phyloP scores from a whole-genome alignment of 2,329 filamentous ascomycete species.

The Pseudogymnoascus sp. region DNA sequence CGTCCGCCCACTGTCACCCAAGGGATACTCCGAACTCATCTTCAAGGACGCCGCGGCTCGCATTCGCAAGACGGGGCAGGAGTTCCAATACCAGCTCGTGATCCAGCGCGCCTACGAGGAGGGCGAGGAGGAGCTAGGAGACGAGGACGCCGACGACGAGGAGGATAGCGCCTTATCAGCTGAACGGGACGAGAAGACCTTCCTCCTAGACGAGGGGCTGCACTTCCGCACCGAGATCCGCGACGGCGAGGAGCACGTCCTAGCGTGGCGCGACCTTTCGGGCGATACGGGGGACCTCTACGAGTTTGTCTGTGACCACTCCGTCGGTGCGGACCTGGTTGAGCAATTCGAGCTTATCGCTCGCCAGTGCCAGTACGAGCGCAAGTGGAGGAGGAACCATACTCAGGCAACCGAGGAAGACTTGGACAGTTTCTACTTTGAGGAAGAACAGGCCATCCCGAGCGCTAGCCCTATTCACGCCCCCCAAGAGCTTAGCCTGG shows the following conservation, averaged over 20 bases:
- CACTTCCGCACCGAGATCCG: slow-evolving; percentile 79
- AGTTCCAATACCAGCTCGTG: slow-evolving; percentile 95
- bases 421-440: slow-evolving; percentile 73
- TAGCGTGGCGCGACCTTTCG: slow-evolving; percentile 92
- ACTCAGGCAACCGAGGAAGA: slow-evolving; percentile 75
- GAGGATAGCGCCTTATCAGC: slow-evolving; percentile 63
- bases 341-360: slow-evolving; percentile 74
- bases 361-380: slow-evolving; percentile 93
- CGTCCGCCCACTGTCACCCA: slow-evolving; percentile 87
- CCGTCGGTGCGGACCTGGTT: slow-evolving; percentile 60
- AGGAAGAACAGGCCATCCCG: slow-evolving; percentile 54
- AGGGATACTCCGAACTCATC: slow-evolving; percentile 97
- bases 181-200: slow-evolving; percentile 95
- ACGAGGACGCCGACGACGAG: slow-evolving; percentile 82
- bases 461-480: slow-evolving; percentile 55
- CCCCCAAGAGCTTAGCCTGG: slow-evolving; percentile 33
- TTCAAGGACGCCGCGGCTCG: slow-evolving; percentile 94
- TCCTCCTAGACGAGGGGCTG: slow-evolving; percentile 84
- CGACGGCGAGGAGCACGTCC: slow-evolving; percentile 70
- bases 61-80: slow-evolving; percentile 85
- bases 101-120: slow-evolving; percentile 96
- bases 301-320: slow-evolving; percentile 88
- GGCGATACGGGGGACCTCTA: slow-evolving; percentile 92
- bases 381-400: slow-evolving; percentile 76
- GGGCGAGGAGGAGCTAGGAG: slow-evolving; percentile 84